Conservation (phyloP, 371 early-diverging fungal species). For the Mortierella sp. region DNA sequence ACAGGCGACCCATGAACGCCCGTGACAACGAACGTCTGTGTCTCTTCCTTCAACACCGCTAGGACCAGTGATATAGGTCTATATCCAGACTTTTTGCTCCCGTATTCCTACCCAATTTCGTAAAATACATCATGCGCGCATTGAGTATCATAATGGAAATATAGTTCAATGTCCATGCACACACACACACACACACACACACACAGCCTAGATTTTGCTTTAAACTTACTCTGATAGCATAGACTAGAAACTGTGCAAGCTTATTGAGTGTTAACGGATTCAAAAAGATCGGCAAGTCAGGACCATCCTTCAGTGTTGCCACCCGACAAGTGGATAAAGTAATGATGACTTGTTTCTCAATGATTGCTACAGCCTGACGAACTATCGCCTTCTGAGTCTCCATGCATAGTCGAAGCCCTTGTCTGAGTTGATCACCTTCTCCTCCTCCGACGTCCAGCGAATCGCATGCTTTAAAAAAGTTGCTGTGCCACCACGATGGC, state of each 20-base stretch:
- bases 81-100: conserved; percentile 32
- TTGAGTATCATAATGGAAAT: not conserved
- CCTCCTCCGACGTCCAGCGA: conserved; percentile 70
- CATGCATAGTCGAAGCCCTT: conserved; percentile 81
- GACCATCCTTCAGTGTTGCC: conserved; percentile 72
- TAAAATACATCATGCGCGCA: not conserved
- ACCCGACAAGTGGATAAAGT: conserved; percentile 78
- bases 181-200: not conserved
- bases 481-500: conserved; percentile 71
- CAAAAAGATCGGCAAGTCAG: conserved; percentile 68
- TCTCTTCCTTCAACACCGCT: conserved; percentile 70
- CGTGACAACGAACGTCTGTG: conserved; percentile 76
- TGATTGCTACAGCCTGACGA: conserved; percentile 77
- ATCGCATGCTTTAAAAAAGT: conserved; percentile 91
- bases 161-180: not conserved
- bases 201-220: not conserved
- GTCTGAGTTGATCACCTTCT: conserved; percentile 64
- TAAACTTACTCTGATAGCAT: conserved; percentile 76
- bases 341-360: conserved; percentile 81
- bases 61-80: conserved; percentile 73
- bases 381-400: conserved; percentile 82
- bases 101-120: conserved; percentile 62
- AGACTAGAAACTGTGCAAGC: conserved; percentile 83
- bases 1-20: conserved; percentile 71
- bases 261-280: conserved; percentile 75